Conservation (phyloP, 2,329 filamentous ascomycete species). For the Plenodomus biglobosus region DNA sequence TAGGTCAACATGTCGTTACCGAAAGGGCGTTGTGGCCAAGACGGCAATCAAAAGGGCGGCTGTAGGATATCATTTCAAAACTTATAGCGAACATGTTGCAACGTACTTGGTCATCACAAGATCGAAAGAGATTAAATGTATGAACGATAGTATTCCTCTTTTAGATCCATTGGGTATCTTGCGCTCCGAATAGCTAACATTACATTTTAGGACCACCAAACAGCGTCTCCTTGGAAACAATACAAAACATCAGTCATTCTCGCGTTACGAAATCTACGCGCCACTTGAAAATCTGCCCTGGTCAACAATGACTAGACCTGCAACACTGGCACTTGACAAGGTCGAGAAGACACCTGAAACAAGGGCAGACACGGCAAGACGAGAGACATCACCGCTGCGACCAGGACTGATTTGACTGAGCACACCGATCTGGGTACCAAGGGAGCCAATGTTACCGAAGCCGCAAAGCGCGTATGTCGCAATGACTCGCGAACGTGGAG, state of each 20-base stretch:
- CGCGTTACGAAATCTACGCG: slow-evolving; percentile 7
- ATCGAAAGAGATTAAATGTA: background rate
- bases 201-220: slow-evolving; percentile 16
- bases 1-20: background rate
- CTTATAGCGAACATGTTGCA: no score
- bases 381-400: slow-evolving; percentile 72
- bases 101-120: no score
- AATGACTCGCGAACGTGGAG: slow-evolving; percentile 73
- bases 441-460: slow-evolving; percentile 77
- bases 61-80: background rate
- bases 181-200: slow-evolving; percentile 14
- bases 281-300: slow-evolving; percentile 31
- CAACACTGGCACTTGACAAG: slow-evolving; percentile 67
- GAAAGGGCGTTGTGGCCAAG: background rate
- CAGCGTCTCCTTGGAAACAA: slow-evolving; percentile 6
- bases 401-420: slow-evolving; percentile 77
- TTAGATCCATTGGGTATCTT: slow-evolving; percentile 28
- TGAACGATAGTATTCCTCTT: slow-evolving; percentile 3
- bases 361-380: slow-evolving; percentile 74
- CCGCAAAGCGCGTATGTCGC: slow-evolving; percentile 81
- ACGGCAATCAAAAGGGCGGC: background rate
- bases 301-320: slow-evolving; percentile 58
- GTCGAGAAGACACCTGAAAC: slow-evolving; percentile 77
- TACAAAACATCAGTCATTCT: slow-evolving; percentile 2
- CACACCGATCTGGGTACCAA: slow-evolving; percentile 89